Base-by-base conservation (phyloP, 768 basidiomycete genomes). In the Mrakia gelida region DNA sequence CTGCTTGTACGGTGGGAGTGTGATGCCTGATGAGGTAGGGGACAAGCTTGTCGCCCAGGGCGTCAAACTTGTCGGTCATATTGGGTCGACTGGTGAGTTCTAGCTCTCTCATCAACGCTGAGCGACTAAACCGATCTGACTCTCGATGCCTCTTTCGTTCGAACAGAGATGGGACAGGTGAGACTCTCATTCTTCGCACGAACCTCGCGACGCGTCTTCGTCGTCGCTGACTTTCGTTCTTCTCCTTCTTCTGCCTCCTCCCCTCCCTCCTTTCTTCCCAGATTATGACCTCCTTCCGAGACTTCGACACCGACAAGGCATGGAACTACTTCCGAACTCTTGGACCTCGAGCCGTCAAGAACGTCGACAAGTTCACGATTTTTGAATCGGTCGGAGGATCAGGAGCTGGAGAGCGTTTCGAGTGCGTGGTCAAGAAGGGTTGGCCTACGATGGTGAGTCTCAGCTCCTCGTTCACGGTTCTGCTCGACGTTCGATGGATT, bases 381-480 rank as follows among this genome's bases (percentile, higher is more conserved):
- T 85, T 88, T 75, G 88, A 87, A 78, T 61, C 65, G 43, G 83
- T 84, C 3, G 85, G 84, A 38, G 87, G 86, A 0, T 81, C 82
- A 2, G 85, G 85, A 3, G 85, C 84, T 41, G 87, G 62, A 18
- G 59, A n/a, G 8, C 30, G 34, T 0, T 88, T 84, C 77, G 89
- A 90, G 81, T 83, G 88, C 3, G 85, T 87, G 52, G 84, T 89
- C 76, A 84, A 86, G 52, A 87, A 89, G 59, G 88, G 88, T 5
- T 89, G 87, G 86, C 86, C 85, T 4, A 85, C 86, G 0, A 88
- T 32, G 45, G 49, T 63, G 3, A 38, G 34, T 76, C 38, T 52
- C 84, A 87, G 0, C 89, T 87, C n/a, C 80, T 88, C 89, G 1
- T 88, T 88, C 23, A 88, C 86, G 76, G 89, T 89, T 80, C 84